phyloP scores from a whole-genome alignment of 2,329 filamentous ascomycete species.

The Fusarium agapanthi region DNA sequence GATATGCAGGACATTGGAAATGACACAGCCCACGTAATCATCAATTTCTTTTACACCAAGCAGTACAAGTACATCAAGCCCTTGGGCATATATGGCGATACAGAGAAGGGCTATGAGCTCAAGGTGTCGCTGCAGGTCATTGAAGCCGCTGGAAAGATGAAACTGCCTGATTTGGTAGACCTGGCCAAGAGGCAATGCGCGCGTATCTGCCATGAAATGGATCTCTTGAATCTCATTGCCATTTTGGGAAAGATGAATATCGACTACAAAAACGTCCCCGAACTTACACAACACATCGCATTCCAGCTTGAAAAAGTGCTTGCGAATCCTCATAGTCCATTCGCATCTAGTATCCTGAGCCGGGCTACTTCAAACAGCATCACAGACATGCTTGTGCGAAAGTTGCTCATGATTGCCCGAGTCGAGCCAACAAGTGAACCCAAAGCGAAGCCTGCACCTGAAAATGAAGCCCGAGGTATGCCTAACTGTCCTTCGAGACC shows the following conservation, averaged over 20 bases:
- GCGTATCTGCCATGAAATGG: background rate
- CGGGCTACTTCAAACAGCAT: background rate
- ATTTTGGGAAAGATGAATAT: background rate
- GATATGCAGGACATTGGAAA: background rate
- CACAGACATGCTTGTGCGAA: background rate
- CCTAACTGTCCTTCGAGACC: no score
- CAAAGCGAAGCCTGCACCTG: background rate
- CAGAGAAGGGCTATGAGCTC: background rate
- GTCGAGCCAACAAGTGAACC: background rate
- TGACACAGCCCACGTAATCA: background rate
- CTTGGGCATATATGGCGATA: background rate
- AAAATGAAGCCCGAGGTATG: no score
- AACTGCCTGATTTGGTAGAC: background rate
- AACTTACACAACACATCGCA: background rate
- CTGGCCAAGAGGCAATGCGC: background rate
- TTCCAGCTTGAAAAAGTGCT: background rate
- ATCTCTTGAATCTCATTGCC: background rate
- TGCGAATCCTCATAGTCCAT: background rate
- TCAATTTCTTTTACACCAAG: slow-evolving; percentile 2
- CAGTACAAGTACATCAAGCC: background rate
- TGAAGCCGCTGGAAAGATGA: background rate
- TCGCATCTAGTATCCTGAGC: background rate
- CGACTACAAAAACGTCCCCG: background rate
- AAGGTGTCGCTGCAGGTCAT: background rate
- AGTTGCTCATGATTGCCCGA: background rate